These are phyloP conservation scores for Scheffersomyces titani DNA, from an alignment of 1,139 yeast genomes.

Conservation along the genomic window DNA sequence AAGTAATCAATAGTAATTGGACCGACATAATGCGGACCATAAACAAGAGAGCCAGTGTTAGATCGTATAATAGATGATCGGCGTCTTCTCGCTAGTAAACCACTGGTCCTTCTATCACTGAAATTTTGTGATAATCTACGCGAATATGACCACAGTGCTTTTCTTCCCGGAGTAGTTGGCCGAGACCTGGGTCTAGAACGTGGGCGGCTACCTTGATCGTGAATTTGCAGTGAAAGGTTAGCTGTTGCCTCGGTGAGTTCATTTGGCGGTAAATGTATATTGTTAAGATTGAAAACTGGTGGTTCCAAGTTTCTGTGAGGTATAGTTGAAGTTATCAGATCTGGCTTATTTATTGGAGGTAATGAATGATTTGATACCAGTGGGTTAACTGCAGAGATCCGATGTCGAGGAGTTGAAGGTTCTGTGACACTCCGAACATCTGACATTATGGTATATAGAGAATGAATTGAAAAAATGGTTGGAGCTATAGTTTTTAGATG, in stretches of 20 bases:
- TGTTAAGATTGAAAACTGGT: not conserved
- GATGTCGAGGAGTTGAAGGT: slow-evolving; percentile 32
- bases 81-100: slow-evolving; percentile 17
- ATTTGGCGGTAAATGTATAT: slow-evolving; percentile 26
- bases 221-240: slow-evolving; percentile 14
- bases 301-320: not conserved
- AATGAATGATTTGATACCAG: slow-evolving; percentile 4
- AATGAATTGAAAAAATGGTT: not conserved
- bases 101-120: slow-evolving; percentile 4
- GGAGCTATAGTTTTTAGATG: not conserved
- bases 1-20: slow-evolving; percentile 43
- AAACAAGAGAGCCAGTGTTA: slow-evolving; percentile 23
- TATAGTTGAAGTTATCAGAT: not conserved
- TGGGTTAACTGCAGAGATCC: slow-evolving; percentile 4
- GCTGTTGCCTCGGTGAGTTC: slow-evolving; percentile 26
- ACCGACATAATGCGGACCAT: slow-evolving; percentile 36
- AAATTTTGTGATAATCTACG: not conserved
- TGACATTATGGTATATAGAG: not conserved
- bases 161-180: slow-evolving; percentile 8
- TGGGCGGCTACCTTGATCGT: slow-evolving; percentile 7
- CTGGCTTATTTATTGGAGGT: not conserved
- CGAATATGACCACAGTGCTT: not conserved
- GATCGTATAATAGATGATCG: slow-evolving; percentile 34
- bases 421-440: slow-evolving; percentile 18
- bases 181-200: slow-evolving; percentile 10